Conservation (phyloP, 805 yeast genomes). For the Candida sanyiensis region DNA sequence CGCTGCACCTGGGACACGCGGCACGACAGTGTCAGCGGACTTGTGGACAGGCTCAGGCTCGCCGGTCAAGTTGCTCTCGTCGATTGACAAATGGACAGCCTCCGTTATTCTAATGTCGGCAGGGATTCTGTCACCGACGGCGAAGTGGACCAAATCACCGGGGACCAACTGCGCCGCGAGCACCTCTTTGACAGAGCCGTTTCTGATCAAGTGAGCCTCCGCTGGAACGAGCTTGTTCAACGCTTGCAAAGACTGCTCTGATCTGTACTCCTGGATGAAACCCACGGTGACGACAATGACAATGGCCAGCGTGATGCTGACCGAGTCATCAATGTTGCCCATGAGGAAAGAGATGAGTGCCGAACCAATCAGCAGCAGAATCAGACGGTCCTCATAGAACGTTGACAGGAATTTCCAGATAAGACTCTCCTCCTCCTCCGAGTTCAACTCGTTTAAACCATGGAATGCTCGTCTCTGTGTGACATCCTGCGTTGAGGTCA, state of each 20-base stretch:
- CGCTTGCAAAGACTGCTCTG: slow-evolving; percentile 92
- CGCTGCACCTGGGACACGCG: slow-evolving; percentile 24
- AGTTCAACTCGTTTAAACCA: slow-evolving; percentile 74
- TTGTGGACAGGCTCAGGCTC: slow-evolving; percentile 87
- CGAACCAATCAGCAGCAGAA: slow-evolving; percentile 81
- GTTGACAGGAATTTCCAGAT: slow-evolving; percentile 68
- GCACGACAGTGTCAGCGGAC: slow-evolving; percentile 38
- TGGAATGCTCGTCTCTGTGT: slow-evolving; percentile 62
- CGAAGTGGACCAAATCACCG: slow-evolving; percentile 86
- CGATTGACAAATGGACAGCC: slow-evolving; percentile 76
- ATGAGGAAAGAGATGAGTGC: slow-evolving; percentile 81
- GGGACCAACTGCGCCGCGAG: slow-evolving; percentile 88
- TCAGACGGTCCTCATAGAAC: slow-evolving; percentile 88
- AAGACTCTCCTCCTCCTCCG: slow-evolving; percentile 72
- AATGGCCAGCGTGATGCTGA: slow-evolving; percentile 90
- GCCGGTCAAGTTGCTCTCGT: slow-evolving; percentile 93
- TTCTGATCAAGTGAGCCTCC: slow-evolving; percentile 87
- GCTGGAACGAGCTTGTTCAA: slow-evolving; percentile 92
- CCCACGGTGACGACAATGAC: slow-evolving; percentile 94
- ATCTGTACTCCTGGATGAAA: slow-evolving; percentile 92
- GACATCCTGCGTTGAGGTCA: slow-evolving; percentile 65
- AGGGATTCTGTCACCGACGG: slow-evolving; percentile 93
- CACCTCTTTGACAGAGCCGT: slow-evolving; percentile 71
- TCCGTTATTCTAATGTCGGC: slow-evolving; percentile 85
- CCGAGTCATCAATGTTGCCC: slow-evolving; percentile 96